phyloP scores from a whole-genome alignment of 2,329 filamentous ascomycete species.

The Pleomassaria siparia region DNA sequence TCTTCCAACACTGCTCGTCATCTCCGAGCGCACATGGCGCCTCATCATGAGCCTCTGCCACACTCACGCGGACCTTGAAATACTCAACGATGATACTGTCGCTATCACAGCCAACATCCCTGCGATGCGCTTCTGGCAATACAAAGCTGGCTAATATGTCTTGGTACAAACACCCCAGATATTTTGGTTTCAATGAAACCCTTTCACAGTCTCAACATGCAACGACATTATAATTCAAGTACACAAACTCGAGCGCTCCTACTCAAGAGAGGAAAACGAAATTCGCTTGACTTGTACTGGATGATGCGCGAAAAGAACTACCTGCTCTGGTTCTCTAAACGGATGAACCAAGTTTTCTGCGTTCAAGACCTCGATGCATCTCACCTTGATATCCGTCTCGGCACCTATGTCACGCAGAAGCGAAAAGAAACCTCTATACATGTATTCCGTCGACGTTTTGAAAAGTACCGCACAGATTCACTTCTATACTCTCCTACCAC shows the following conservation, averaged over 20 bases:
- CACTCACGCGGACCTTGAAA: slow-evolving; percentile 51
- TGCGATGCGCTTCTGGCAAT: slow-evolving; percentile 53
- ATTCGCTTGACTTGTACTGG: slow-evolving; percentile 59
- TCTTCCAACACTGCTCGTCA: slow-evolving; percentile 54
- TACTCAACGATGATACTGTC: slow-evolving; percentile 58
- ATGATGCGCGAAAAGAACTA: slow-evolving; percentile 60
- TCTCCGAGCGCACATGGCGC: slow-evolving; percentile 53
- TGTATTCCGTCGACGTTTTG: slow-evolving; percentile 59
- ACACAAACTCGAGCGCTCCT: slow-evolving; percentile 49
- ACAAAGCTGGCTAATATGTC: slow-evolving; percentile 60
- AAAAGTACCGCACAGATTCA: slow-evolving; percentile 56
- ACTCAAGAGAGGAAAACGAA: slow-evolving; percentile 14
- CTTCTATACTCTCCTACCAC: slow-evolving; percentile 58
- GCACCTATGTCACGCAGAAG: slow-evolving; percentile 60
- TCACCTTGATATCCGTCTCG: slow-evolving; percentile 56
- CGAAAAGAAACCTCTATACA: slow-evolving; percentile 56
- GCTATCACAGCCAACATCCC: slow-evolving; percentile 54
- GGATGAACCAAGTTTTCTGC: slow-evolving; percentile 51
- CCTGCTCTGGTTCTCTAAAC: slow-evolving; percentile 59
- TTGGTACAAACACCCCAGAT: slow-evolving; percentile 58
- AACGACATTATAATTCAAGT: slow-evolving; percentile 55
- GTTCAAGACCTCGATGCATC: slow-evolving; percentile 37
- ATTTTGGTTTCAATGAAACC: slow-evolving; percentile 61
- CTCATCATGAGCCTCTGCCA: slow-evolving; percentile 51
- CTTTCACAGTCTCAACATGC: slow-evolving; percentile 61